phyloP scores from a whole-genome alignment of 768 basidiomycete species.

The Crepidotus variabilis region DNA sequence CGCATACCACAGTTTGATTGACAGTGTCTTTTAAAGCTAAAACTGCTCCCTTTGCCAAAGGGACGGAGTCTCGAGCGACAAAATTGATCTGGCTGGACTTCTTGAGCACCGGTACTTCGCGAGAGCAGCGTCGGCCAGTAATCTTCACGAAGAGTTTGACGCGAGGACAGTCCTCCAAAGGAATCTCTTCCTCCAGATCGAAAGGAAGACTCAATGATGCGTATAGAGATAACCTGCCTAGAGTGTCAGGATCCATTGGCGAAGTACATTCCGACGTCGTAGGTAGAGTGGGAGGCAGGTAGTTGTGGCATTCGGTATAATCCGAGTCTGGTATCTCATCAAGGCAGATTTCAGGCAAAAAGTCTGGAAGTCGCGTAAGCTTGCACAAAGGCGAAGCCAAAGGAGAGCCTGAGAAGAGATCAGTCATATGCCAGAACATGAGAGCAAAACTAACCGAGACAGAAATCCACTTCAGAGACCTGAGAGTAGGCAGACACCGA shows the following conservation, averaged over 20 bases:
- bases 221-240: background rate
- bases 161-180: background rate
- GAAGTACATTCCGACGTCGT: background rate
- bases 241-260: background rate
- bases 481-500: background rate
- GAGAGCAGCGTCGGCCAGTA: background rate
- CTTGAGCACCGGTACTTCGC: too few species aligned
- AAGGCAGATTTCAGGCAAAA: background rate
- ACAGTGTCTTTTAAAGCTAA: background rate
- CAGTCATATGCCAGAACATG: background rate
- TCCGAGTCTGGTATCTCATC: background rate
- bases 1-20: background rate
- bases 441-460: background rate
- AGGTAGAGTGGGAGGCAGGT: background rate
- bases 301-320: background rate
- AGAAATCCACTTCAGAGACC: background rate
- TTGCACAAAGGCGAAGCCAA: background rate
- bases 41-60: too few species aligned
- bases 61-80: too few species aligned
- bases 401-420: background rate
- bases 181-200: constrained; percentile 5
- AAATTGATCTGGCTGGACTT: too few species aligned
- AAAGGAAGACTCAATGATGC: constrained; percentile 1
- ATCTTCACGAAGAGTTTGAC: background rate
- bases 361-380: background rate